These are phyloP conservation scores for Alopecurus myosuroides DNA, from an alignment of 176 grass and related monocot genomes.

Conservation along the genomic window DNA sequence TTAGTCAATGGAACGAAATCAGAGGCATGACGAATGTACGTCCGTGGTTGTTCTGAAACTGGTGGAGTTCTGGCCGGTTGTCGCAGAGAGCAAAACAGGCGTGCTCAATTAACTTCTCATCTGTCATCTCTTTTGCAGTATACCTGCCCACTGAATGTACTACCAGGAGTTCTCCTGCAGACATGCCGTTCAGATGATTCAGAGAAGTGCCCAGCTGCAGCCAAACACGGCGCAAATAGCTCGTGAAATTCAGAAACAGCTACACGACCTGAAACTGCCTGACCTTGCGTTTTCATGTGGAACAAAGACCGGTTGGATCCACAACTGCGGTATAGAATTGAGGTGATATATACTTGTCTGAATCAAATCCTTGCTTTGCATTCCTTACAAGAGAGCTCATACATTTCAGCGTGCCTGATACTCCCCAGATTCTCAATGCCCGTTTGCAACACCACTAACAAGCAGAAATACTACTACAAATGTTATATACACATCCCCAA, in stretches of 20 bases:
- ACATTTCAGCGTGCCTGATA: not conserved
- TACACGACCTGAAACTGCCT: not conserved
- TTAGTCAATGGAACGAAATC: not conserved
- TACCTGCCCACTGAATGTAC: not conserved
- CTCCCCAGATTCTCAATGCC: not conserved
- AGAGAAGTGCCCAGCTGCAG: not conserved
- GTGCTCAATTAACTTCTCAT: not conserved
- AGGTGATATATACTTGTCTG: not conserved
- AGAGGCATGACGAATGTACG: not conserved
- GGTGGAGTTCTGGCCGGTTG: not conserved
- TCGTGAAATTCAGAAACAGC: not conserved
- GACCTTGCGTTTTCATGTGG: not conserved
- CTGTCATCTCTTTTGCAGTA: not conserved
- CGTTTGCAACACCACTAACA: not conserved
- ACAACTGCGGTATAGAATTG: not conserved
- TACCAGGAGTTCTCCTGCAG: not conserved
- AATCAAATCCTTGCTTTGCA: not conserved
- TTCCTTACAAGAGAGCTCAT: not conserved
- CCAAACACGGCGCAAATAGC: not conserved
- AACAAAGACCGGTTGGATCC: not conserved
- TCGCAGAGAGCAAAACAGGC: not conserved
- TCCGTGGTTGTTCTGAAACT: slow-evolving; percentile 28
- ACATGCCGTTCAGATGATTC: not conserved
- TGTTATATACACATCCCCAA: not conserved
- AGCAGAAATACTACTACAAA: not conserved